Evolutionary conservation across 192 early-diverging fungal species (phyloP), one percentile per base, ranked within the genome.

Genomic region (Coemansia sp.): DNA sequence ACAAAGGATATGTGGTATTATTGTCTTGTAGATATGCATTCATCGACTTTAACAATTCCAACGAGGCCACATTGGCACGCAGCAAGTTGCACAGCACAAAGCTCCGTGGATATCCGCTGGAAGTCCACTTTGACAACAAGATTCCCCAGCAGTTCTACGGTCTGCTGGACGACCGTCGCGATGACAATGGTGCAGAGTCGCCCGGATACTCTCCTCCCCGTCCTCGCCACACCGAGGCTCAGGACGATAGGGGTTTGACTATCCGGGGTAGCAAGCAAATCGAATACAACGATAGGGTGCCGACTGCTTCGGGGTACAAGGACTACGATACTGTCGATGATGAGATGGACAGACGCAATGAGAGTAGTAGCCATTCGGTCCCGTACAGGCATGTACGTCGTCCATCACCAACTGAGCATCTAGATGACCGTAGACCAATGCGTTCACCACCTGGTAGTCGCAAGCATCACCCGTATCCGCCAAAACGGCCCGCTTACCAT

Each of bases 121-220:
- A 73, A 17, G 76, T 79, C 8, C 71, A 74, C 28, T 79, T 79
- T 57, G 75, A 78, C 55, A 67, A 65, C 27, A 78, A 65, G 53
- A 68, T 78, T 20, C 75, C 75, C 19, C 60, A 57, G 6, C 56
- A 63, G 27, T 65, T 64, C 37, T 56, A 53, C 57, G 41, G n/a
- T 5, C 52, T 64, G 56, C 45, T 70, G 19, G 53, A 70, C 17
- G 61, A 63, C 10, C 57, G 30, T 8, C 19, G 33, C 17, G 19
- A 25, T 8, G 29, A 54, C 14, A 15, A 48, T 9, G 30, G 52
- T 13, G 19, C 15, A 0, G 52, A 54, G 28, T 54, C 52, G 1
- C 52, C 52, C 9, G 52, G 52, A 13, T 54, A 54, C 17, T 33
- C 52, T 4, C 29, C 30, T n/a, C 30, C 30, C 19, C 52, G 17